phyloP scores from a whole-genome alignment of 164 flowering plant genomes.

The Kingdonia uniflora region DNA sequence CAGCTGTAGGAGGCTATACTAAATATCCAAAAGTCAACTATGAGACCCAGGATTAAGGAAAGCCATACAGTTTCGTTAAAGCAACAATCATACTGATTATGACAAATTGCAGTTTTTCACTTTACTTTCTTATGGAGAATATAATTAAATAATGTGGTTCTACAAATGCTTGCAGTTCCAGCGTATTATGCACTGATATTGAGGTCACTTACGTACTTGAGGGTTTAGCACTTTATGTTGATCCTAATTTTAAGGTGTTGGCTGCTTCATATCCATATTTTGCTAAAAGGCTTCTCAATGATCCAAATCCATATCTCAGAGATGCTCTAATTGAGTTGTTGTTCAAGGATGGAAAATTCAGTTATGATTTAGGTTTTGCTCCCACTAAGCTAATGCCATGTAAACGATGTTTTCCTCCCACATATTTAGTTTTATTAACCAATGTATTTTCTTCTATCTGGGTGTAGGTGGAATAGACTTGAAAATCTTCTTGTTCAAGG shows the following conservation, averaged over 20 bases:
- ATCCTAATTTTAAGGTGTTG: conserved; percentile 92
- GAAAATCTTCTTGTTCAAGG: conserved; percentile 94
- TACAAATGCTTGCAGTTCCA: conserved; percentile 62
- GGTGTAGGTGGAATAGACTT: conserved; percentile 90
- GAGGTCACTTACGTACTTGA: conserved; percentile 93
- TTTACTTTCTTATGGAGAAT: conserved; percentile 6
- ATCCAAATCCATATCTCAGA: conserved; percentile 95
- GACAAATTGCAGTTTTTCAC: neutral
- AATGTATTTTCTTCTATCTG: neutral
- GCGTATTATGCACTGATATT: conserved; percentile 93
- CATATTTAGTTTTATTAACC: too few species aligned
- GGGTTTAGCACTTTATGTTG: conserved; percentile 95
- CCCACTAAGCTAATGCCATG: too few species aligned
- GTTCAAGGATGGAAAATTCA: conserved; percentile 91
- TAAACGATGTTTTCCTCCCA: too few species aligned
- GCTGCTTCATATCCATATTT: conserved; percentile 99
- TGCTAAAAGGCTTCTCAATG: conserved; percentile 97
- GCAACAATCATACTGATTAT: too few species aligned
- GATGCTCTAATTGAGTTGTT: conserved; percentile 96
- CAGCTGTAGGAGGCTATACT: neutral
- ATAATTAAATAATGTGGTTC: conserved; percentile 11
- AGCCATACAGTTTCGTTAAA: too few species aligned
- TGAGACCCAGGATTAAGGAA: neutral
- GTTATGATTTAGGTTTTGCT: conserved; percentile 18
- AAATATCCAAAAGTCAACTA: neutral